Percentiles rank a stretch among this genome's conserved stretches.
phyloP scores from a whole-genome alignment of 495 filamentous ascomycete genomes.

The Tetracladium marchalianum region DNA sequence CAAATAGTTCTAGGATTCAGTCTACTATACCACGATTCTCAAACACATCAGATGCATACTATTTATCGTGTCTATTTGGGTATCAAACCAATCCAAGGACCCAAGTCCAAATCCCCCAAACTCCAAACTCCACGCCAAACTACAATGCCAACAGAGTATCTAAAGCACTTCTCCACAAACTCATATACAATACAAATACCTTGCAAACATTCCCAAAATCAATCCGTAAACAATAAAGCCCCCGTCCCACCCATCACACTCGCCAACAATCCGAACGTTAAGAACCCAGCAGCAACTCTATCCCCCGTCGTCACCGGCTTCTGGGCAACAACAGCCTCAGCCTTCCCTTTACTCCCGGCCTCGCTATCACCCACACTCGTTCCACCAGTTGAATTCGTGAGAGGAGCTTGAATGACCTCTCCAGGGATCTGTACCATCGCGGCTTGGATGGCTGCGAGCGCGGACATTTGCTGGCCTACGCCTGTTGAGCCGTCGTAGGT shows the following conservation, averaged over 20 bases:
- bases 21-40: too few relatives aligned
- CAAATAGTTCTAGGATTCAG: too few relatives aligned
- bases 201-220: too few relatives aligned
- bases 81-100: too few relatives aligned
- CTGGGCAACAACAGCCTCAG: slow-evolving; percentile 4
- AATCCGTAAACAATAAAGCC: slow-evolving; percentile 27
- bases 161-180: too few relatives aligned
- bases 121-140: too few relatives aligned
- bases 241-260: slow-evolving; percentile 30
- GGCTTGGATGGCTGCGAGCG: slow-evolving; percentile 58
- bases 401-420: slow-evolving; percentile 19
- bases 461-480: slow-evolving; percentile 61
- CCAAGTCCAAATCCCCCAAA: too few relatives aligned
- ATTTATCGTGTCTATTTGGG: too few relatives aligned
- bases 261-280: slow-evolving; percentile 38
- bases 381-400: slow-evolving; percentile 56
- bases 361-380: slow-evolving; percentile 63
- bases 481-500: slow-evolving; percentile 48
- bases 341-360: slow-evolving; percentile 39
- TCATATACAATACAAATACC: too few relatives aligned
- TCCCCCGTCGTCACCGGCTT: slow-evolving; percentile 38
- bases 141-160: too few relatives aligned
- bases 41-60: too few relatives aligned
- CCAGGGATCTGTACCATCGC: slow-evolving; percentile 27
- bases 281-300: slow-evolving; percentile 48